Conservation (phyloP, 2,329 filamentous ascomycete species). For the Paramyrothecium sp. region DNA sequence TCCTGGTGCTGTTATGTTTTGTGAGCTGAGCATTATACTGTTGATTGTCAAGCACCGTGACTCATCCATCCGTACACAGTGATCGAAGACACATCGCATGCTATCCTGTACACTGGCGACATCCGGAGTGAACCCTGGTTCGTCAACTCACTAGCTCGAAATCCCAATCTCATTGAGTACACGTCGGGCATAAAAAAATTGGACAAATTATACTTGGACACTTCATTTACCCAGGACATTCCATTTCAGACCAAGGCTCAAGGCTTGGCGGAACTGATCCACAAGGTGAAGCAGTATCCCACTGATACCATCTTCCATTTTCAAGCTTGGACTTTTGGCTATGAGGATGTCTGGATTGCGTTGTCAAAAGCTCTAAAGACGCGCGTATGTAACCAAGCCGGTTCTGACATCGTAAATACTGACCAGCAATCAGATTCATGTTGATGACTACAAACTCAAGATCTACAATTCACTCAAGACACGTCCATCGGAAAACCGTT, state of each 20-base stretch:
- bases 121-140: slow-evolving; percentile 86
- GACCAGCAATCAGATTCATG: slow-evolving; percentile 59
- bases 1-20: slow-evolving; percentile 85
- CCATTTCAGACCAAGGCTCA: slow-evolving; percentile 65
- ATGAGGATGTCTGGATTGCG: slow-evolving; percentile 89
- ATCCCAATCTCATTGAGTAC: slow-evolving; percentile 75
- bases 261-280: slow-evolving; percentile 71
- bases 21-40: slow-evolving; percentile 40
- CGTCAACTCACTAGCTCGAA: slow-evolving; percentile 69
- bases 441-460: slow-evolving; percentile 75
- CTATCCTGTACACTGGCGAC: slow-evolving; percentile 86
- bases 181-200: slow-evolving; percentile 63
- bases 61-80: slow-evolving; percentile 38
- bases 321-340: slow-evolving; percentile 84
- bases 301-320: slow-evolving; percentile 78
- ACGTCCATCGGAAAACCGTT: slow-evolving; percentile 36
- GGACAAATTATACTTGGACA: slow-evolving; percentile 87
- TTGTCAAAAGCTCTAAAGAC: slow-evolving; percentile 69
- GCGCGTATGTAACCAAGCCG: slow-evolving; percentile 40
- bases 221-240: slow-evolving; percentile 61
- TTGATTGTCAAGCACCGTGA: not conserved
- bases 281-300: slow-evolving; percentile 67
- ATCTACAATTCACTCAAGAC: slow-evolving; percentile 66
- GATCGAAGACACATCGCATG: slow-evolving; percentile 70
- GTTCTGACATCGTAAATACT: slow-evolving; percentile 6